phyloP scores from a whole-genome alignment of 208 protist genomes.

The Wallacemonas rigidus region DNA sequence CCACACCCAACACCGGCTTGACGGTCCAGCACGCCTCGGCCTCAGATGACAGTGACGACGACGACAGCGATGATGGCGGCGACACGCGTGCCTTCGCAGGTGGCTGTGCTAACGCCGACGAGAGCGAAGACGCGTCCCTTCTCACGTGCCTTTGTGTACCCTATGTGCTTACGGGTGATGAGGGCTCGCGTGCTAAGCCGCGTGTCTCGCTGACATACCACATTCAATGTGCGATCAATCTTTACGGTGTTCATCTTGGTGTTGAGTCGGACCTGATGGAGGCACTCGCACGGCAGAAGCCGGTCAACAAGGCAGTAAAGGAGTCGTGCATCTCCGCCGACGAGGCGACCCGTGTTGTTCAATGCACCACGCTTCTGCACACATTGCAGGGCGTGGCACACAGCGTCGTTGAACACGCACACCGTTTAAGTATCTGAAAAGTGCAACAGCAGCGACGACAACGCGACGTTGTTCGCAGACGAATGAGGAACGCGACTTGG shows the following conservation, averaged over 20 bases:
- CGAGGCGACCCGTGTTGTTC: neutral
- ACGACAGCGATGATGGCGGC: slow-evolving; percentile 2
- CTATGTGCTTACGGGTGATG: neutral
- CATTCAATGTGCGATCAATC: neutral
- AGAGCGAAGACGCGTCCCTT: neutral
- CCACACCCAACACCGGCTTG: neutral
- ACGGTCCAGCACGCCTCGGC: neutral
- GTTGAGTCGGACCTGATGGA: slow-evolving; percentile 1
- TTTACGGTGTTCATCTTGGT: neutral
- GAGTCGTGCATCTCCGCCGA: neutral
- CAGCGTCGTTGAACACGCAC: neutral
- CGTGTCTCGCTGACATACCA: neutral
- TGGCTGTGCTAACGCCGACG: neutral
- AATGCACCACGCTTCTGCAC: neutral
- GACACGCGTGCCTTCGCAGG: neutral
- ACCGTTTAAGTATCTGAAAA: neutral
- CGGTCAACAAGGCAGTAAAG: neutral
- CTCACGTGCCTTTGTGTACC: slow-evolving; percentile 7
- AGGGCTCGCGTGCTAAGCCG: neutral
- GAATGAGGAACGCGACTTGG: too few relatives aligned
- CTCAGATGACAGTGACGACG: neutral
- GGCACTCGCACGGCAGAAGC: neutral
- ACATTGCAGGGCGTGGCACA: neutral
- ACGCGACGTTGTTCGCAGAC: too few relatives aligned
- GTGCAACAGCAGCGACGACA: neutral